These are phyloP conservation scores for Phialophora verrucosa DNA, from an alignment of 2,329 filamentous ascomycete genomes.

Conservation along the genomic window DNA sequence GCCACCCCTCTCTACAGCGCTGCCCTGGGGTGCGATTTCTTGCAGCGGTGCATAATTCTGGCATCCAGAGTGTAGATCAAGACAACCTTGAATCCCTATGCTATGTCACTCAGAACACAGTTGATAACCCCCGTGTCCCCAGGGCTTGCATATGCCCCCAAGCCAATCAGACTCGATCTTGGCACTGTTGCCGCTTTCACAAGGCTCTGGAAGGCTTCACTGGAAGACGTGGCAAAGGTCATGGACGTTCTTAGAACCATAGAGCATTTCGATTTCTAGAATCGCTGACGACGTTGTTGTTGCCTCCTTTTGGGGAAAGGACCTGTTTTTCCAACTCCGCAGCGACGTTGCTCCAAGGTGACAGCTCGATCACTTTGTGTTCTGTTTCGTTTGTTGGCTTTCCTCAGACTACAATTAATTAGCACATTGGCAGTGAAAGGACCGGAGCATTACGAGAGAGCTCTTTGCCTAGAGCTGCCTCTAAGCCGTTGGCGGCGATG, in stretches of 20 bases:
- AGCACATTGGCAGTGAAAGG: not conserved
- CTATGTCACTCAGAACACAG: not conserved
- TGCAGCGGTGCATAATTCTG: not conserved
- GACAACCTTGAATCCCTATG: not conserved
- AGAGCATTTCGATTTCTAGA: not conserved
- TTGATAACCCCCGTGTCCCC: not conserved
- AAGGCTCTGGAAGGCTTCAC: constrained; percentile 26
- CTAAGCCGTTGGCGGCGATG: not conserved
- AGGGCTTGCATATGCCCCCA: not conserved
- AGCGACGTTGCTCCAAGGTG: not conserved
- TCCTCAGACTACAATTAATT: not conserved
- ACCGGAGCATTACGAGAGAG: not conserved
- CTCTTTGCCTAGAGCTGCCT: not conserved
- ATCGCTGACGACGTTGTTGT: constrained; percentile 26
- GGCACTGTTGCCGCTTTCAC: constrained; percentile 22
- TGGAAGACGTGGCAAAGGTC: constrained; percentile 29
- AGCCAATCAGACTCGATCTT: constrained; percentile 23
- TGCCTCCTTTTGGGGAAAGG: constrained; percentile 16
- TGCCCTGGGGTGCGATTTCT: not conserved
- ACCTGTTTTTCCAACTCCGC: not conserved
- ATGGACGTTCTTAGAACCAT: constrained; percentile 20
- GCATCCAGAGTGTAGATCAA: not conserved
- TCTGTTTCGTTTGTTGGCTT: not conserved
- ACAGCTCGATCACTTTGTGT: not conserved
- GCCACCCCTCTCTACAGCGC: not conserved